These are phyloP conservation scores for Primulina eburnea DNA, from an alignment of 257 asterid species.

Conservation along the genomic window DNA sequence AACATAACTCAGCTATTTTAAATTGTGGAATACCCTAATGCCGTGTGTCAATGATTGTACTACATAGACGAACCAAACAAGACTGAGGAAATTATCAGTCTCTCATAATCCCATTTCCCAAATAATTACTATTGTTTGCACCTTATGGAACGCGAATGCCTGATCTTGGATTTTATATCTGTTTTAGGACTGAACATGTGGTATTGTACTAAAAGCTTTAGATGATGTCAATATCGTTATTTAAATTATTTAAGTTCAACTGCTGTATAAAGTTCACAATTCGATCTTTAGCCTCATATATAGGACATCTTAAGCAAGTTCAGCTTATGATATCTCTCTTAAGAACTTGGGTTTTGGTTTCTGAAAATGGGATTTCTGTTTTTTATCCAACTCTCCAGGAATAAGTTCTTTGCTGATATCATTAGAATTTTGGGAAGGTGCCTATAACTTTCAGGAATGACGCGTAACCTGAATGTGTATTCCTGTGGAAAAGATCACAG, in stretches of 20 bases:
- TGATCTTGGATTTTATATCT: background rate
- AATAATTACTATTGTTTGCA: background rate
- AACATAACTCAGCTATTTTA: background rate
- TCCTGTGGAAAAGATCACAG: constrained; percentile 12
- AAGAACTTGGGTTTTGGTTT: background rate
- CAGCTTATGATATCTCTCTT: background rate
- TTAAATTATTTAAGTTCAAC: too few species aligned
- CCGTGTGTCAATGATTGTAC: background rate
- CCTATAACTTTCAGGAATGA: background rate
- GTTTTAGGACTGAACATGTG: background rate
- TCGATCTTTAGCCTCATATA: background rate
- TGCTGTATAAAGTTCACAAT: background rate
- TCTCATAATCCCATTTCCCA: background rate
- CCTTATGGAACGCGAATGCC: background rate
- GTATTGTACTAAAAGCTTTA: too few species aligned
- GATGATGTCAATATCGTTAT: background rate
- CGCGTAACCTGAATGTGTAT: background rate
- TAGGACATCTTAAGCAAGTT: background rate
- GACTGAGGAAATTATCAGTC: background rate
- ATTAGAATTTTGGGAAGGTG: constrained; percentile 10
- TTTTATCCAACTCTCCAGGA: constrained; percentile 29
- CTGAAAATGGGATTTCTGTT: constrained; percentile 10
- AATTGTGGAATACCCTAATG: background rate
- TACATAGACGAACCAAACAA: background rate
- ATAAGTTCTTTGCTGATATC: constrained; percentile 21